Evolutionary conservation across 345 rosid species (phyloP), one percentile per base, ranked within the genome.

Genomic region (Corchorus capsularis): DNA sequence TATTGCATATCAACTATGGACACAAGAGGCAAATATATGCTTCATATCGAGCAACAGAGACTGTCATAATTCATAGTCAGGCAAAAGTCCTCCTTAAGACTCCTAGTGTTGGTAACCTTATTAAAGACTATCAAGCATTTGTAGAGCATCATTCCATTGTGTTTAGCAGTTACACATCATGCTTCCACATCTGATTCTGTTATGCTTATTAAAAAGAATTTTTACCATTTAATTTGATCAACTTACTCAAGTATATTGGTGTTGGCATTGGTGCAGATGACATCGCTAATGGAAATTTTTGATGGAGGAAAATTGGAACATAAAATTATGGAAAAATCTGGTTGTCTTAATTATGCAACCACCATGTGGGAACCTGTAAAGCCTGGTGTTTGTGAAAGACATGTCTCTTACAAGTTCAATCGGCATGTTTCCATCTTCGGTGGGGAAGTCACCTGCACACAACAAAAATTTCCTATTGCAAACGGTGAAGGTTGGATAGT

Each of bases 311-410:
- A 79, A 52, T 50, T 88, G 76, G 96, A 95, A 85, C 82, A 85
- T 46, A 85, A 55, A 72, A 81, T 93, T 17, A 91, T 95, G 98
- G 98, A 89, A 78, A 88, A 81, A 84, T 88, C 97, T 0, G 96
- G 97, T 71, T 90, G 97, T 79, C 86, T 88, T 41, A 81, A 77
- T 75, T 93, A 95, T 50, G 77, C 78, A 9, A 81, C 82, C 1
- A 84, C 92, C 16, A 60, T 67, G 39, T 95, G 99, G 99, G 97
- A 87, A 68, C 78, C 83, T 4, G 81, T 78, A 52, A 87, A 81
- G 16, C 78, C 80, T 0, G 92, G 84, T 52, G 79, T 86, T 59
- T 84, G 45, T 6, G 91, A 90, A 84, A 80, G 98, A 50, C 85
- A 64, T 0, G 57, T 92, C 54, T 80, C 92, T 9, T 92, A 90